Evolutionary conservation across 2,329 filamentous ascomycete genomes (phyloP).

Genomic region (Xylaria sp.): DNA sequence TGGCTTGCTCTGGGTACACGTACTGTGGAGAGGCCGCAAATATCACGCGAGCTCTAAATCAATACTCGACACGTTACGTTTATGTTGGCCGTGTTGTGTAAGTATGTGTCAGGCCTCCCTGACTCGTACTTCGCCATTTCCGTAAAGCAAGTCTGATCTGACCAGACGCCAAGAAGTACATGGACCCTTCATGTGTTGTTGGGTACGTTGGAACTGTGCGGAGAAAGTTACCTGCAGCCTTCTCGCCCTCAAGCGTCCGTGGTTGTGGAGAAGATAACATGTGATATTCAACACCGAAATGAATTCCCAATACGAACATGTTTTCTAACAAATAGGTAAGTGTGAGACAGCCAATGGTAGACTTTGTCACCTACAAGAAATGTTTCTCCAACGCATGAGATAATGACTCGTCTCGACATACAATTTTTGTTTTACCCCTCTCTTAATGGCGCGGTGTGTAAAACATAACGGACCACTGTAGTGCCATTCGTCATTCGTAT

Average conservation of each 20-base stretch:
- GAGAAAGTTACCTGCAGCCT: conserved; percentile 25
- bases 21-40: background rate
- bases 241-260: conserved; percentile 32
- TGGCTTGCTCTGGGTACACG: background rate
- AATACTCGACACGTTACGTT: background rate
- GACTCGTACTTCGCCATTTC: conserved; percentile 6
- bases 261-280: conserved; percentile 29
- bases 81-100: background rate
- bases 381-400: background rate
- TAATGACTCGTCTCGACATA: background rate
- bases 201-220: conserved; percentile 21
- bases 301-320: background rate
- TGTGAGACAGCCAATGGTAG: background rate
- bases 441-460: background rate
- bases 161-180: conserved; percentile 38
- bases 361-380: background rate
- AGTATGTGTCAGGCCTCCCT: background rate
- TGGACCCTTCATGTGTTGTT: conserved; percentile 42
- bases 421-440: background rate
- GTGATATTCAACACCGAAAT: background rate
- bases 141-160: background rate
- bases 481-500: background rate
- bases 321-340: background rate
- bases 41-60: conserved; percentile 8
- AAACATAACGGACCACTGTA: background rate